Evolutionary conservation across 2,329 filamentous ascomycete species (phyloP).

Genomic region (Alternaria tenuissima): DNA sequence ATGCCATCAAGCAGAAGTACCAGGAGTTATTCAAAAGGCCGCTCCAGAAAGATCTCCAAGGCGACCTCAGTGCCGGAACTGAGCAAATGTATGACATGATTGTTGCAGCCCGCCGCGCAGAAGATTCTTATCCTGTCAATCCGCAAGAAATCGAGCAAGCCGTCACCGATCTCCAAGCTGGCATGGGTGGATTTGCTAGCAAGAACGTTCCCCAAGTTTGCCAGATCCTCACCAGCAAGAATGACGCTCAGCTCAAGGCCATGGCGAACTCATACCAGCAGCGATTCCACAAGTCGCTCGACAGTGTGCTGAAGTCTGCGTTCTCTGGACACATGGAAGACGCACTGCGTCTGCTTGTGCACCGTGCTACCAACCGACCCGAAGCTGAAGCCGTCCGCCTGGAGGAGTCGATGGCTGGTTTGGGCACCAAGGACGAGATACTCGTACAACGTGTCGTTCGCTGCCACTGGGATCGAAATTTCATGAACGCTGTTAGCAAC

Average conservation of each 20-base stretch:
- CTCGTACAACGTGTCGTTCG: conserved; percentile 81
- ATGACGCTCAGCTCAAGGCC: conserved; percentile 83
- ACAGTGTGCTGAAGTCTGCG: conserved; percentile 78
- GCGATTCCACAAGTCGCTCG: conserved; percentile 74
- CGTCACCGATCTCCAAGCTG: conserved; percentile 77
- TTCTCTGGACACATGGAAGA: conserved; percentile 94
- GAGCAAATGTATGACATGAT: conserved; percentile 86
- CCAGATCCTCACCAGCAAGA: conserved; percentile 77
- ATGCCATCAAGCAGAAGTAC: conserved; percentile 84
- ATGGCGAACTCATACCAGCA: conserved; percentile 78
- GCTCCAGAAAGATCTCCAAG: conserved; percentile 76
- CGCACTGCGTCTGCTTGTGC: conserved; percentile 81
- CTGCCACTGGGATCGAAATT: conserved; percentile 80
- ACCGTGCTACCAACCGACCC: conserved; percentile 78
- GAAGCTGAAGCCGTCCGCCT: conserved; percentile 82
- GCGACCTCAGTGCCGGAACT: conserved; percentile 86
- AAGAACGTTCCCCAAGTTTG: conserved; percentile 81
- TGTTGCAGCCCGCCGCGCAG: conserved; percentile 74
- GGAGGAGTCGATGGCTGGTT: conserved; percentile 86
- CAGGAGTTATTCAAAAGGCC: conserved; percentile 69
- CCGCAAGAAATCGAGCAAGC: conserved; percentile 78
- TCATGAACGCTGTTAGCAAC: conserved; percentile 78
- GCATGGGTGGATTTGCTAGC: conserved; percentile 69
- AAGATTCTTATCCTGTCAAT: conserved; percentile 78
- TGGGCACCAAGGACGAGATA: conserved; percentile 85